phyloP scores from a whole-genome alignment of 2,329 filamentous ascomycete species.

The Colletotrichum sp. region DNA sequence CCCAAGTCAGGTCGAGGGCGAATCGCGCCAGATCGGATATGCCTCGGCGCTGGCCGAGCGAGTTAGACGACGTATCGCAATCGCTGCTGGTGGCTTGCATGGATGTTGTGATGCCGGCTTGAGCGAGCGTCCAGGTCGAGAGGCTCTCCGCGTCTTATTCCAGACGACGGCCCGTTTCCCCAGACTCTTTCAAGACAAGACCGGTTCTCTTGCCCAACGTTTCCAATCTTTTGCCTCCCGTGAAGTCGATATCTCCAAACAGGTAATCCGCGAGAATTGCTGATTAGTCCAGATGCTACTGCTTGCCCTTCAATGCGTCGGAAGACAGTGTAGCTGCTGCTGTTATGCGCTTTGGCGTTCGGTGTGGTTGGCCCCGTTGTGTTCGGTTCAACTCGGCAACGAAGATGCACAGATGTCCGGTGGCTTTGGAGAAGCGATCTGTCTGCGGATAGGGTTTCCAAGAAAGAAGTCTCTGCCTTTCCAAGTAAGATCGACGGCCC shows the following conservation, averaged over 20 bases:
- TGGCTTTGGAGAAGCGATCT: background rate
- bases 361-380: background rate
- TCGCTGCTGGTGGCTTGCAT: slow-evolving; percentile 59
- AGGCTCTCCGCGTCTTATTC: slow-evolving; percentile 11
- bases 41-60: slow-evolving; percentile 65
- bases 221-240: background rate
- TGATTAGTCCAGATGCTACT: background rate
- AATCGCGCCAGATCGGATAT: slow-evolving; percentile 59
- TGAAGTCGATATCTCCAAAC: background rate
- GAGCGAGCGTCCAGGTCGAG: slow-evolving; percentile 22
- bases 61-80: slow-evolving; percentile 47
- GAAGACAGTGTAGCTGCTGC: background rate
- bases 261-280: background rate
- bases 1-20: slow-evolving; percentile 61
- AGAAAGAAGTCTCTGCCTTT: background rate
- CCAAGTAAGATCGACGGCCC: background rate
- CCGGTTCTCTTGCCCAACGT: background rate
- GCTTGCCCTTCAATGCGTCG: background rate
- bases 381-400: background rate
- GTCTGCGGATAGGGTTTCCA: background rate
- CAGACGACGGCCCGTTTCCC: slow-evolving; percentile 13
- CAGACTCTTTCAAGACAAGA: background rate
- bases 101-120: slow-evolving; percentile 39
- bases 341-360: background rate
- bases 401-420: background rate